These are phyloP conservation scores for Hansenula sp. DNA, from an alignment of 1,139 yeast species.

Conservation along the genomic window DNA sequence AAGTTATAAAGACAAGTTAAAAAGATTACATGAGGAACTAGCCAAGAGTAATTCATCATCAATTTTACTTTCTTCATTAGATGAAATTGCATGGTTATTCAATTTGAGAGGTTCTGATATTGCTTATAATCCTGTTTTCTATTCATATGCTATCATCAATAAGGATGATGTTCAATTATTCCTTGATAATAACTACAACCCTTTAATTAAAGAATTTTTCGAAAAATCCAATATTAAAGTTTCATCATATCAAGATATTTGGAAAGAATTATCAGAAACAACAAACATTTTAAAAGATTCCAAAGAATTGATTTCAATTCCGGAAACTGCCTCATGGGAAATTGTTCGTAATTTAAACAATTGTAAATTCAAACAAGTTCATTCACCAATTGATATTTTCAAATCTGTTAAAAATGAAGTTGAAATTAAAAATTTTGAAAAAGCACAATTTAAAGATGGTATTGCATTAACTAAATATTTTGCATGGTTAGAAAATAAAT, in stretches of 20 bases:
- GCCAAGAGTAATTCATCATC: slow-evolving; percentile 31
- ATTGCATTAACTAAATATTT: slow-evolving; percentile 74
- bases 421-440: slow-evolving; percentile 73
- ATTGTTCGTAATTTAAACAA: slow-evolving; percentile 52
- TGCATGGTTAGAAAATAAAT: slow-evolving; percentile 79
- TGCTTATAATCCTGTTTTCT: slow-evolving; percentile 88
- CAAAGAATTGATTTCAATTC: slow-evolving; percentile 45
- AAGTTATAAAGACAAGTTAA: slow-evolving; percentile 35
- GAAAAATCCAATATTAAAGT: slow-evolving; percentile 37
- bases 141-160: slow-evolving; percentile 66
- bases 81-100: slow-evolving; percentile 91
- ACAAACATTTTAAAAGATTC: slow-evolving; percentile 40
- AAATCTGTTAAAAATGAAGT: slow-evolving; percentile 73
- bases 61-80: slow-evolving; percentile 51
- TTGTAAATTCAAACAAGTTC: slow-evolving; percentile 40
- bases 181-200: slow-evolving; percentile 39
- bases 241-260: slow-evolving; percentile 52
- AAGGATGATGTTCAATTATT: slow-evolving; percentile 53
- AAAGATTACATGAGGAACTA: slow-evolving; percentile 23
- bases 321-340: slow-evolving; percentile 80
- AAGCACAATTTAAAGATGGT: slow-evolving; percentile 86
- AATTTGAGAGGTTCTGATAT: slow-evolving; percentile 86
- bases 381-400: slow-evolving; percentile 62
- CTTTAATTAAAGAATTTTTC: slow-evolving; percentile 28
- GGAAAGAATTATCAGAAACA: slow-evolving; percentile 44